These are phyloP conservation scores for Acanthamoeba lenticulata DNA, from an alignment of 208 protist genomes.

Conservation along the genomic window DNA sequence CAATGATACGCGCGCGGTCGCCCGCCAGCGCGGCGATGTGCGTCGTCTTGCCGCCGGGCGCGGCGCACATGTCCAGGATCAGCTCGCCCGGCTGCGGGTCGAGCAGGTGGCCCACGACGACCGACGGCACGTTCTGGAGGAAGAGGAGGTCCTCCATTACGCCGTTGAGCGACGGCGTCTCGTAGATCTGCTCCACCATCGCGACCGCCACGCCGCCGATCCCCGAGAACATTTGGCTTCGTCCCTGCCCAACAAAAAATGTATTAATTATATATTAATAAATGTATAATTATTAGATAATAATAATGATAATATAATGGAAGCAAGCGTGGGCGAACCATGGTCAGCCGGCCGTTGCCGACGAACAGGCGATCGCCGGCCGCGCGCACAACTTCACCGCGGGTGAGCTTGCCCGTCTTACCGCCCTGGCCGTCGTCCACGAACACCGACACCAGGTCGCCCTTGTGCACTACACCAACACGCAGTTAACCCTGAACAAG, in stretches of 20 bases:
- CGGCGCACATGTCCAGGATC: constrained; percentile 75
- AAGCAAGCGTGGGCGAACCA: background rate
- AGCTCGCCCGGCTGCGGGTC: background rate
- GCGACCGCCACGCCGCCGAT: background rate
- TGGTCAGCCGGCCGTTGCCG: background rate
- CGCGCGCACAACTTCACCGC: background rate
- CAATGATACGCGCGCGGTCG: constrained; percentile 28
- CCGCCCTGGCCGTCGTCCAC: constrained; percentile 23
- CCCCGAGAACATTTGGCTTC: background rate
- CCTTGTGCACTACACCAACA: background rate
- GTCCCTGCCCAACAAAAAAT: background rate
- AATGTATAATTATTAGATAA: no score
- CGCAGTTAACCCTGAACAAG: background rate
- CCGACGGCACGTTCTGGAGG: constrained; percentile 71
- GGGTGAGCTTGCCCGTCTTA: constrained; percentile 67
- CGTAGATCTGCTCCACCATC: constrained; percentile 66
- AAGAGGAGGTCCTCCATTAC: constrained; percentile 55
- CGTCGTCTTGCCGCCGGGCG: constrained; percentile 78
- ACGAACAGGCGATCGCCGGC: background rate
- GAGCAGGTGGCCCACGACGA: constrained; percentile 32
- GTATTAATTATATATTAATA: background rate
- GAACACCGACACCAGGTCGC: background rate
- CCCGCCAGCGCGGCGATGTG: constrained; percentile 68
- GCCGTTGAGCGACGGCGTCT: constrained; percentile 40
- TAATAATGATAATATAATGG: background rate